phyloP scores from a whole-genome alignment of 129 eudicot genomes.

The Flaveria sonorensis region DNA sequence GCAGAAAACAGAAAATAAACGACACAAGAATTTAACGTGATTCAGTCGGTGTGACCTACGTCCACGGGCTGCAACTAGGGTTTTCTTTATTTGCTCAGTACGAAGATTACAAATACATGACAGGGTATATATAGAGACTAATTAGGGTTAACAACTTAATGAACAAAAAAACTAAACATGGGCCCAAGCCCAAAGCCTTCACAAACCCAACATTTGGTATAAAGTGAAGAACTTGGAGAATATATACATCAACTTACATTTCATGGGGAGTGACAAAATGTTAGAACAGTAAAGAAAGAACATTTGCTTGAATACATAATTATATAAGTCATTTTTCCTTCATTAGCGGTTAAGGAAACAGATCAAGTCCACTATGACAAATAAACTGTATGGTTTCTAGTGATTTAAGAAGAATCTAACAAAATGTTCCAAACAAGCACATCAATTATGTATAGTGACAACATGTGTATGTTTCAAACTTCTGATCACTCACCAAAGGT shows the following conservation, averaged over 20 bases:
- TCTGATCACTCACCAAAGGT: neutral
- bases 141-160: too few species aligned
- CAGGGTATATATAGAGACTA: too few species aligned
- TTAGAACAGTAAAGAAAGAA: neutral
- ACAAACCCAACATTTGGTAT: too few species aligned
- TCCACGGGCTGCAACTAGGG: too few species aligned
- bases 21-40: too few species aligned
- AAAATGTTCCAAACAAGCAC: neutral
- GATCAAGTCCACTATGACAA: neutral
- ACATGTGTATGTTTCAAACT: neutral
- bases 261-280: conserved; percentile 4
- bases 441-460: neutral
- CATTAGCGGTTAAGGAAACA: neutral
- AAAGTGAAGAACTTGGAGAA: neutral
- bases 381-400: neutral
- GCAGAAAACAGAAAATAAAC: too few species aligned
- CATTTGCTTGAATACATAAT: neutral
- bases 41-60: too few species aligned
- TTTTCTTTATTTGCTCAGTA: too few species aligned
- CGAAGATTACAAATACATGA: too few species aligned
- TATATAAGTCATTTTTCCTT: neutral
- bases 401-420: neutral
- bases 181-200: too few species aligned
- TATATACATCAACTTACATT: neutral
- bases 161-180: too few species aligned